A percentile compares a stretch with the other conserved stretches of the same genome.
Conservation (phyloP, 768 basidiomycete species). For the Cubamyces sp. region DNA sequence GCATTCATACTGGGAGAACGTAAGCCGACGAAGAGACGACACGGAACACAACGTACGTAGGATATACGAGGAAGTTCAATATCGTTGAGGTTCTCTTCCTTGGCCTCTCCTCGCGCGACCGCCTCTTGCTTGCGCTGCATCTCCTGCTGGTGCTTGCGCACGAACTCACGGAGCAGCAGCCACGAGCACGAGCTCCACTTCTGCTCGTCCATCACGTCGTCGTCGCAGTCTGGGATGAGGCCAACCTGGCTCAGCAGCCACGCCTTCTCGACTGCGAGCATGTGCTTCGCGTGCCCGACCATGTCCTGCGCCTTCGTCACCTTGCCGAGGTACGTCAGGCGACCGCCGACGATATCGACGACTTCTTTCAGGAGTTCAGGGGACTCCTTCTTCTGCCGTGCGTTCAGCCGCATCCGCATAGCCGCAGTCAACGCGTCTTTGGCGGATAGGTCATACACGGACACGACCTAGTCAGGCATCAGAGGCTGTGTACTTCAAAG, state of each 20-base stretch:
- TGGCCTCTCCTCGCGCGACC: slow-evolving; percentile 40
- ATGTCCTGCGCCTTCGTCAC: slow-evolving; percentile 65
- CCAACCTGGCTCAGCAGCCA: slow-evolving; percentile 84
- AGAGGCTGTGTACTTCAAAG: neutral
- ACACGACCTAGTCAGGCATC: slow-evolving; percentile 53
- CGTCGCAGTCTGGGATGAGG: slow-evolving; percentile 80
- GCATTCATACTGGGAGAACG: slow-evolving; percentile 57
- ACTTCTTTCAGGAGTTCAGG: slow-evolving; percentile 50
- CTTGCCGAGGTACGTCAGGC: slow-evolving; percentile 77
- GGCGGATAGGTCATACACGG: slow-evolving; percentile 68
- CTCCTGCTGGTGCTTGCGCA: slow-evolving; percentile 58
- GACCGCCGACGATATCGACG: slow-evolving; percentile 71
- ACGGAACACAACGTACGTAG: slow-evolving; percentile 47
- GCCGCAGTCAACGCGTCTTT: slow-evolving; percentile 64
- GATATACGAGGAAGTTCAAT: slow-evolving; percentile 66
- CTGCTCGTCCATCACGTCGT: slow-evolving; percentile 92
- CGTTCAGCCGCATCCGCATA: slow-evolving; percentile 50
- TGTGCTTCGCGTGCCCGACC: slow-evolving; percentile 61
- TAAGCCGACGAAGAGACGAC: slow-evolving; percentile 9
- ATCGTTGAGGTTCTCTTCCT: slow-evolving; percentile 41
- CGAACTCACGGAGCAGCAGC: slow-evolving; percentile 76
- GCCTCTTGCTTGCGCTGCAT: slow-evolving; percentile 47
- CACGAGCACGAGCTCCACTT: slow-evolving; percentile 85
- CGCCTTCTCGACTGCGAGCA: slow-evolving; percentile 73
- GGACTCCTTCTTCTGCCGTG: slow-evolving; percentile 37